Conservation (phyloP, 352 stramenopile genomes). For the Plasmopara viticola region DNA sequence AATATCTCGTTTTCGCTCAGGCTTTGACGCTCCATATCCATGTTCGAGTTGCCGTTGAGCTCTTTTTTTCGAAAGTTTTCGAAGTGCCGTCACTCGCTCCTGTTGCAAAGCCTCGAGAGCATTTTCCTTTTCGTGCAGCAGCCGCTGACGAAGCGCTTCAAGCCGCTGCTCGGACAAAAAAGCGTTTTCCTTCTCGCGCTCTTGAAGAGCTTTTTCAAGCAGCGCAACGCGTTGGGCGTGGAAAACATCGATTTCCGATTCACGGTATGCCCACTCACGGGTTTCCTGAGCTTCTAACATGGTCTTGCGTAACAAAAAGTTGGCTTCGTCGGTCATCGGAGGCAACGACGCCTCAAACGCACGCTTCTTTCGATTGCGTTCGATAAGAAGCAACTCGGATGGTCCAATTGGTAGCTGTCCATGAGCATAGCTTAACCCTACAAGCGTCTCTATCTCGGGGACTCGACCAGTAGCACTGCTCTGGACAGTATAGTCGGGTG, state of each 20-base stretch:
- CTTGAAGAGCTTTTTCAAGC: conserved; percentile 75
- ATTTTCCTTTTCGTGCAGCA: conserved; percentile 76
- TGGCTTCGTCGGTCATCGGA: conserved; percentile 93
- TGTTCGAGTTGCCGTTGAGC: conserved; percentile 38
- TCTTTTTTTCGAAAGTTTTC: conserved; percentile 87
- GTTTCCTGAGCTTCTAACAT: conserved; percentile 92
- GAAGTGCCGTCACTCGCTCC: conserved; percentile 79
- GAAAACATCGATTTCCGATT: conserved; percentile 85
- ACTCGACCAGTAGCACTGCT: conserved; percentile 35
- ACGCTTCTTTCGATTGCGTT: conserved; percentile 81
- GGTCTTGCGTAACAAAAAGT: conserved; percentile 82
- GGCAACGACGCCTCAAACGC: conserved; percentile 83
- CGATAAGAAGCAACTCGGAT: conserved; percentile 88
- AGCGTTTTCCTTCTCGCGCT: conserved; percentile 86
- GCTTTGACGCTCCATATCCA: conserved; percentile 20
- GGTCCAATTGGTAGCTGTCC: conserved; percentile 73
- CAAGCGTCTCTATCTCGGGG: conserved; percentile 84
- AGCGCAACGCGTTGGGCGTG: conserved; percentile 74
- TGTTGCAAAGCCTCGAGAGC: conserved; percentile 75
- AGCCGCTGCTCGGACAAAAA: conserved; percentile 90
- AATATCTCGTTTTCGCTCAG: conserved; percentile 67
- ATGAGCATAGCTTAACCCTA: conserved; percentile 51
- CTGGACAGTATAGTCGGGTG: conserved; percentile 85
- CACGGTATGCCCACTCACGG: conserved; percentile 80
- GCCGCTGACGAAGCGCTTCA: conserved; percentile 75